These are phyloP conservation scores for Vaccinium corymbosum DNA, from an alignment of 148 eudicot genomes.

Conservation along the genomic window DNA sequence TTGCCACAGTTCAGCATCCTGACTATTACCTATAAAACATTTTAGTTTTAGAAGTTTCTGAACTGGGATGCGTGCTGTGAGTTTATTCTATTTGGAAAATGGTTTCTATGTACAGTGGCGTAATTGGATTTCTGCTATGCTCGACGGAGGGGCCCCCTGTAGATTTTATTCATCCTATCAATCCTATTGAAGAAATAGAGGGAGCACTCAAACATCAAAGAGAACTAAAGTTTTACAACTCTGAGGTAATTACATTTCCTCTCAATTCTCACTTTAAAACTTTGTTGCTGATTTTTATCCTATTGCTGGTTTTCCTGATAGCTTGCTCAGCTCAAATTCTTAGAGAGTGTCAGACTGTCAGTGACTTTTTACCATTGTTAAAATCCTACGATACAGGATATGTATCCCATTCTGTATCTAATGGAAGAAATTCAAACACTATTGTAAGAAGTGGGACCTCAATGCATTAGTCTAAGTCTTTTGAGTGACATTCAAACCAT, in stretches of 20 bases:
- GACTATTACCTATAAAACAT: not conserved
- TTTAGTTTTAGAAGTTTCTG: not conserved
- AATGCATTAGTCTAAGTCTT: too few species aligned
- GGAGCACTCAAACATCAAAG: slow-evolving; percentile 61
- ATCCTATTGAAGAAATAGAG: slow-evolving; percentile 90
- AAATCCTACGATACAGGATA: too few species aligned
- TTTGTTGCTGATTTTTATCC: not conserved
- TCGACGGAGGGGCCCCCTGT: slow-evolving; percentile 83
- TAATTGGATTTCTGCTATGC: slow-evolving; percentile 86
- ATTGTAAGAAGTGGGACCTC: too few species aligned
- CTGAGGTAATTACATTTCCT: slow-evolving; percentile 53
- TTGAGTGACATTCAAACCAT: too few species aligned
- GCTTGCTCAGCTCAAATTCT: not conserved
- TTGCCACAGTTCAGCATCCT: not conserved
- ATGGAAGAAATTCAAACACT: too few species aligned
- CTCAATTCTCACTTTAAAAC: not conserved
- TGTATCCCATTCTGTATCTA: too few species aligned
- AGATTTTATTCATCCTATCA: slow-evolving; percentile 79
- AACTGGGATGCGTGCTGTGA: not conserved
- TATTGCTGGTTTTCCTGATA: slow-evolving; percentile 1
- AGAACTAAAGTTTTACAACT: slow-evolving; percentile 80
- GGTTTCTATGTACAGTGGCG: slow-evolving; percentile 53
- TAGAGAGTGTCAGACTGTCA: not conserved
- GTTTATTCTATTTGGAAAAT: slow-evolving; percentile 1
- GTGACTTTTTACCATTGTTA: too few species aligned